Evolutionary conservation across 129 eudicot genomes (phyloP), one percentile per base, ranked within the genome.

Genomic region (Flaveria sonorensis): DNA sequence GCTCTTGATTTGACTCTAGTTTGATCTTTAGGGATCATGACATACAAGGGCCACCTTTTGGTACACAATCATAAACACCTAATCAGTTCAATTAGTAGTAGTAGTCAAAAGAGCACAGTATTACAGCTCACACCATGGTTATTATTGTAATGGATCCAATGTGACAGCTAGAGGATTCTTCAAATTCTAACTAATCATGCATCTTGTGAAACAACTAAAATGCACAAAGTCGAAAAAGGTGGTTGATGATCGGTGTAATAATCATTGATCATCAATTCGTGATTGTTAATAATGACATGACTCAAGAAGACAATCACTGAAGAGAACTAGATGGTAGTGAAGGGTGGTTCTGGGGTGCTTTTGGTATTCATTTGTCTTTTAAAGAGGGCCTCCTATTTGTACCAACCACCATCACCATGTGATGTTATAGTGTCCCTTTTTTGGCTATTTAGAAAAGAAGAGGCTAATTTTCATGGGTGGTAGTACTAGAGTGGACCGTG

Each of bases 71-170:
- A 60, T 59, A 73, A 56, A 60, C 24, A 73, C 39, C 43, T 59
- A 70, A 47, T 21, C 10, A 20, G 45, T 14, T 60, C 40, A 60
- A 57, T 59, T 45, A 69, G 73, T 12, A 59, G 19, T 39, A 15
- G 56, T 36, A 43, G 20, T 42, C 53, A 39, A 74, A 45, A 60
- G 68, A 74, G 79, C 71, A 61, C 16, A 20, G 10, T 59, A 46
- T 24, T 42, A 74, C 70, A 73, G 77, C 77, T 59, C 70, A 74
- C 48, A 12, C 45, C 59, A 74, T 15, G 47, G 45, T 60, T 74
- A 18, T 61, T 19, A 43, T 48, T 74, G 45, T 61, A 74, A 61
- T 74, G 79, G 79, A 74, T 74, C 79, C 79, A 74, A 74, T 74
- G 79, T 74, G 60, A 74, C 45, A 60, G 59, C 77, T 24, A 23